Evolutionary conservation across 2,329 filamentous ascomycete species (phyloP).

Genomic region (Periconia digitata): DNA sequence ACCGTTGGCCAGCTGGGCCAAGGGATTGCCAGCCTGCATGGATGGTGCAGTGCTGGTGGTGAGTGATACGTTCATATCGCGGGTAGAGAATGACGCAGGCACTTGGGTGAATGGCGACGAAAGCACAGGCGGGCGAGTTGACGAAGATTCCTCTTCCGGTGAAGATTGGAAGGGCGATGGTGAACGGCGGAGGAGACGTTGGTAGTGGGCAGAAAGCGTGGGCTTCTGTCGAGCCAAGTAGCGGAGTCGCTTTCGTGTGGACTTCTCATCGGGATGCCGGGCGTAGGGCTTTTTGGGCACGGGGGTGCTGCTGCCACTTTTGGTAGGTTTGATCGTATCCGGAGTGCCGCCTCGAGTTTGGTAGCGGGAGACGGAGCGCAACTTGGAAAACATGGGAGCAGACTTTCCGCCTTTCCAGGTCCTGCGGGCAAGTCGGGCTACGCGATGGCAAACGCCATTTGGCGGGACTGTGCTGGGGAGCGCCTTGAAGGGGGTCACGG

Average conservation of each 20-base stretch:
- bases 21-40: conserved; percentile 53
- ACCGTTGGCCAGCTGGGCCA: conserved; percentile 48
- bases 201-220: conserved; percentile 64
- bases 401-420: conserved; percentile 57
- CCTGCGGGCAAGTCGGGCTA: conserved; percentile 62
- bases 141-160: conserved; percentile 30
- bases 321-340: conserved; percentile 46
- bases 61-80: conserved; percentile 55
- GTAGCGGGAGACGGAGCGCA: conserved; percentile 19
- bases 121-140: conserved; percentile 36
- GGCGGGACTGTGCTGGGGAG: conserved; percentile 65
- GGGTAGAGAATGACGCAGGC: conserved; percentile 46
- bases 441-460: conserved; percentile 64
- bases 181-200: conserved; percentile 62
- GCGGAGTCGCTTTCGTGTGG: conserved; percentile 60
- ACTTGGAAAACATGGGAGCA: conserved; percentile 23
- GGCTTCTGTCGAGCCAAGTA: conserved; percentile 63
- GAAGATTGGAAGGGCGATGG: conserved; percentile 59
- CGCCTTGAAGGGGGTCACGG: conserved; percentile 68
- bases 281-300: conserved; percentile 46
- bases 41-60: conserved; percentile 54
- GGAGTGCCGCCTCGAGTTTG: conserved; percentile 42
- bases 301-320: conserved; percentile 53
- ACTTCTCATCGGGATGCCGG: conserved; percentile 60
- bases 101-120: conserved; percentile 39